Conservation (phyloP, 257 asterid genomes). For the Perilla frutescens region DNA sequence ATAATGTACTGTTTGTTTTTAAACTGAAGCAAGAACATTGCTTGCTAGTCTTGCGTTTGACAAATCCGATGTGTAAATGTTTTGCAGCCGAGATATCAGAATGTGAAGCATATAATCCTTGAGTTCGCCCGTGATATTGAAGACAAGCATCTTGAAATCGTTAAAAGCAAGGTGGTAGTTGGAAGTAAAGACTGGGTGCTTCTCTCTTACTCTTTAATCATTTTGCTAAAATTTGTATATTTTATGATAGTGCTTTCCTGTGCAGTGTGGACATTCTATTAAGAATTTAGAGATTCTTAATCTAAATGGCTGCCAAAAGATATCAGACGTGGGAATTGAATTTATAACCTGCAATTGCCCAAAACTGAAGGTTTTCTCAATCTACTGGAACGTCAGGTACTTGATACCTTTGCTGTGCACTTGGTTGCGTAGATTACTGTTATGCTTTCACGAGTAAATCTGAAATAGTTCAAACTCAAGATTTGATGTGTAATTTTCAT, state of each 20-base stretch:
- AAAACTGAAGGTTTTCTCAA: conserved; percentile 66
- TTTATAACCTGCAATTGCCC: conserved; percentile 61
- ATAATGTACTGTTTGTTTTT: not conserved
- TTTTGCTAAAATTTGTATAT: not conserved
- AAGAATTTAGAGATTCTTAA: conserved; percentile 70
- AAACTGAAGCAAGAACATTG: conserved; percentile 9
- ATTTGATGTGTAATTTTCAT: conserved; percentile 23
- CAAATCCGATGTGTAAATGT: conserved; percentile 18
- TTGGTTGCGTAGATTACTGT: not conserved
- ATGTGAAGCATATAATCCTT: conserved; percentile 86
- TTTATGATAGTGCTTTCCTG: conserved; percentile 25
- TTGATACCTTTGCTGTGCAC: conserved; percentile 17
- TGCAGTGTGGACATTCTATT: conserved; percentile 66
- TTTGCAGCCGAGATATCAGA: conserved; percentile 79
- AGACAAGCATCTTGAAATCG: conserved; percentile 72
- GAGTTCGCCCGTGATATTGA: conserved; percentile 89
- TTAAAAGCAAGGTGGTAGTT: conserved; percentile 64
- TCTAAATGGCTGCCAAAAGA: conserved; percentile 93
- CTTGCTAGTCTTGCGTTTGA: conserved; percentile 28
- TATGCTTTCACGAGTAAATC: conserved; percentile 5
- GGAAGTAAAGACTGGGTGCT: not conserved
- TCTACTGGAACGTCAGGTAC: conserved; percentile 96
- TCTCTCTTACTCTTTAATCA: conserved; percentile 21
- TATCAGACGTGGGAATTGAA: conserved; percentile 82
- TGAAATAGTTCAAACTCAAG: conserved; percentile 10